Percentiles rank a stretch among this genome's conserved stretches.
Conservation (phyloP, 2,329 filamentous ascomycete genomes). For the Myriosclerotinia curreyana region DNA sequence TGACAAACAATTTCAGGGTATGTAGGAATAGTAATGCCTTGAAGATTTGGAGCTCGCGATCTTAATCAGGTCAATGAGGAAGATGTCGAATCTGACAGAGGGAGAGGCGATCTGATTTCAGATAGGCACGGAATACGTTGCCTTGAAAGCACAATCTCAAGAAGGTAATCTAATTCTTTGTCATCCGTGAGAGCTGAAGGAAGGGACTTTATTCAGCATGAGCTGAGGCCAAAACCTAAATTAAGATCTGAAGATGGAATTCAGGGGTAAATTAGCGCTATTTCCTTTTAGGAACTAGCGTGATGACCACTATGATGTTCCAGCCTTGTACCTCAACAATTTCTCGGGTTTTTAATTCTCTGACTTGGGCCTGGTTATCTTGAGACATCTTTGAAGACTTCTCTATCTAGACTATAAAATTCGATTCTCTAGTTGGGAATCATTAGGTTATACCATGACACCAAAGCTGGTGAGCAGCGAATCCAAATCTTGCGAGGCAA, state of each 20-base stretch:
- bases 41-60: background rate
- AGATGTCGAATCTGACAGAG: background rate
- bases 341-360: background rate
- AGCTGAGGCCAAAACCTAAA: constrained; percentile 2
- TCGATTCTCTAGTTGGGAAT: background rate
- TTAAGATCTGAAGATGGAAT: background rate
- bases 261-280: background rate
- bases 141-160: background rate
- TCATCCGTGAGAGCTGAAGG: background rate
- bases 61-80: background rate
- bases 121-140: background rate
- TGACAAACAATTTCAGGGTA: background rate
- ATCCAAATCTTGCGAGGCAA: background rate
- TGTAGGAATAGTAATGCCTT: background rate
- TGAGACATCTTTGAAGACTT: background rate
- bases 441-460: background rate
- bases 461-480: background rate
- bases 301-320: background rate
- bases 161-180: background rate
- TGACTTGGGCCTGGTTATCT: background rate
- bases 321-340: background rate
- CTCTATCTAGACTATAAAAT: background rate
- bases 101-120: background rate
- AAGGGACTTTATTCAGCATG: background rate
- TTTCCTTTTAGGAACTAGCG: background rate